phyloP scores from a whole-genome alignment of 768 basidiomycete genomes.

The Suillus lakei region DNA sequence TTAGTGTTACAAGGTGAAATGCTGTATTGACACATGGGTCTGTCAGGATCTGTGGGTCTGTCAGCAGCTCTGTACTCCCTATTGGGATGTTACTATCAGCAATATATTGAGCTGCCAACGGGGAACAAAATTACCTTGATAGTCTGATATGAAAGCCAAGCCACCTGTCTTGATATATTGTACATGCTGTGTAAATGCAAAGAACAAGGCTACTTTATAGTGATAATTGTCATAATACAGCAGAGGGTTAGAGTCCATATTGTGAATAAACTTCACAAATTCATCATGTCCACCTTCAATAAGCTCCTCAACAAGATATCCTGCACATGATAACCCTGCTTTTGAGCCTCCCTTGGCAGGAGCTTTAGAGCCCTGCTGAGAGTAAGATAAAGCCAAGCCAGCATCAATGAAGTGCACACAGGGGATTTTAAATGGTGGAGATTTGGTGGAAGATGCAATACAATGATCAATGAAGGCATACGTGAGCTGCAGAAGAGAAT shows the following conservation, averaged over 20 bases:
- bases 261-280: constrained; percentile 18
- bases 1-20: too few relatives aligned
- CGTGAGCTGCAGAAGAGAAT: constrained; percentile 12
- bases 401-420: constrained; percentile 12
- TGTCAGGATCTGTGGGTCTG: not conserved
- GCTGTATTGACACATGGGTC: too few relatives aligned
- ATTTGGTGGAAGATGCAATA: not conserved
- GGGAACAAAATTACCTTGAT: constrained; percentile 9
- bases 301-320: constrained; percentile 14
- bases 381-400: constrained; percentile 3
- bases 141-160: constrained; percentile 12
- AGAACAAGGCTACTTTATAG: constrained; percentile 7
- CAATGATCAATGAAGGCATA: constrained; percentile 13
- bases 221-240: not conserved
- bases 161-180: constrained; percentile 12
- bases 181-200: constrained; percentile 17
- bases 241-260: not conserved
- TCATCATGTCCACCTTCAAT: not conserved
- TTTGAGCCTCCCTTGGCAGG: not conserved
- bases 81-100: not conserved
- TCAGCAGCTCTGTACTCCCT: not conserved
- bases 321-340: not conserved
- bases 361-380: not conserved
- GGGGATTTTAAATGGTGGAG: constrained; percentile 14
- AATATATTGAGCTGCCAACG: not conserved